A percentile compares a stretch with the other conserved stretches of the same genome.
Evolutionary conservation across 441 rosid species (phyloP).

Genomic region (Gossypium davidsonii): DNA sequence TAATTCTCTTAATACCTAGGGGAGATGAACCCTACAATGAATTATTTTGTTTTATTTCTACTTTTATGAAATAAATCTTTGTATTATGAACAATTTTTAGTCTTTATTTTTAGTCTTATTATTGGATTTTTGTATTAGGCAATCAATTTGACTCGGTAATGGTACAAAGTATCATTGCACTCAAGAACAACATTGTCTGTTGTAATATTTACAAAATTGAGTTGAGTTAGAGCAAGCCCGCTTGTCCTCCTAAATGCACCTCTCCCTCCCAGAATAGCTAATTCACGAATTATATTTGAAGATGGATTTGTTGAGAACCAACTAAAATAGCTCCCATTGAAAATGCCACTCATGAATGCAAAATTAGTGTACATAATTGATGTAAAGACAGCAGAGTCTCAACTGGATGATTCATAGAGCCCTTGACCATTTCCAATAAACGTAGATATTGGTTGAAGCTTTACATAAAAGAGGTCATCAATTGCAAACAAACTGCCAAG

Average conservation of each 20-base stretch:
- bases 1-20: too few species aligned
- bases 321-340: slow-evolving; percentile 41
- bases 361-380: slow-evolving; percentile 35
- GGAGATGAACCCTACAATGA: too few species aligned
- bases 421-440: slow-evolving; percentile 27
- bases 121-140: background rate
- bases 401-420: slow-evolving; percentile 23
- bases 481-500: slow-evolving; percentile 34
- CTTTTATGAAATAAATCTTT: too few species aligned
- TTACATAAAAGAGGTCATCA: slow-evolving; percentile 35
- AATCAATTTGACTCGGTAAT: slow-evolving; percentile 13
- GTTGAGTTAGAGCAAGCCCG: slow-evolving; percentile 36
- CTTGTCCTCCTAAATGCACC: slow-evolving; percentile 44
- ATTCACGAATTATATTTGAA: slow-evolving; percentile 35
- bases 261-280: slow-evolving; percentile 51
- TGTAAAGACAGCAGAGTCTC: slow-evolving; percentile 8
- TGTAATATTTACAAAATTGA: slow-evolving; percentile 23
- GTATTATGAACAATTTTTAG: too few species aligned
- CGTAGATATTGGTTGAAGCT: slow-evolving; percentile 30
- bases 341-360: slow-evolving; percentile 31
- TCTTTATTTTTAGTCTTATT: background rate
- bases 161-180: slow-evolving; percentile 38
- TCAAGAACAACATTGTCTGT: slow-evolving; percentile 39
- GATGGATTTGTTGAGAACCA: slow-evolving; percentile 40
- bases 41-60: too few species aligned